Conservation (phyloP, 805 yeast species). For the Saturnispora sekii region DNA sequence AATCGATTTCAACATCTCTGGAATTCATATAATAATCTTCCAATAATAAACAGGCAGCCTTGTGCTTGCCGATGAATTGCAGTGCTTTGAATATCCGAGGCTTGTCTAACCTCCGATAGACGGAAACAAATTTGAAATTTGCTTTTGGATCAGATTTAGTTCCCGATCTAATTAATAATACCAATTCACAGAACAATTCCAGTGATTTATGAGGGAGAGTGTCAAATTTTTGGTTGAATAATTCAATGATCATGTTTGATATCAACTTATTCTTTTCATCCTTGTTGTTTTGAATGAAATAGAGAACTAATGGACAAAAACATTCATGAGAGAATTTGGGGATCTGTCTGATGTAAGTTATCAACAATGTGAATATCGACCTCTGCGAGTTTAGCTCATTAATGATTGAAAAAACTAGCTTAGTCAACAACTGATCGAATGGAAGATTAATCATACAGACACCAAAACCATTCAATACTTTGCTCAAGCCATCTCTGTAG, state of each 20-base stretch:
- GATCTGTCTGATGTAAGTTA: constrained; percentile 23
- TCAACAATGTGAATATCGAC: constrained; percentile 26
- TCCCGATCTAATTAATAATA: constrained; percentile 33
- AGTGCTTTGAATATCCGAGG: constrained; percentile 26
- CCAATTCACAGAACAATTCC: constrained; percentile 23
- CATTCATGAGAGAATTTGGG: constrained; percentile 23
- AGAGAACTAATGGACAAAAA: constrained; percentile 23
- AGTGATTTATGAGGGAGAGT: constrained; percentile 11
- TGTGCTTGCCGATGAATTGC: constrained; percentile 25
- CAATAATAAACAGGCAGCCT: constrained; percentile 37
- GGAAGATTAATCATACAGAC: constrained; percentile 9
- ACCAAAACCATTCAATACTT: constrained; percentile 13
- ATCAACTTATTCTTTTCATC: constrained; percentile 15
- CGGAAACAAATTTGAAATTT: constrained; percentile 20
- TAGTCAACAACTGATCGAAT: constrained; percentile 25
- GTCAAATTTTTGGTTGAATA: constrained; percentile 15
- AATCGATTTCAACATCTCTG: neutral
- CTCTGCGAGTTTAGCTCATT: constrained; percentile 25
- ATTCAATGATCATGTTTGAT: constrained; percentile 15
- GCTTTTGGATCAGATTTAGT: constrained; percentile 19
- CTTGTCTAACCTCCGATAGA: constrained; percentile 27
- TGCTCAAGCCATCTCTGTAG: constrained; percentile 10
- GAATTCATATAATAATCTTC: constrained; percentile 31
- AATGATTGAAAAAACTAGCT: constrained; percentile 26
- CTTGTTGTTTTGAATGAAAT: constrained; percentile 17